A percentile compares a stretch with the other conserved stretches of the same genome.
Conservation (phyloP, 805 yeast genomes). For the Metschnikowia rubicola region DNA sequence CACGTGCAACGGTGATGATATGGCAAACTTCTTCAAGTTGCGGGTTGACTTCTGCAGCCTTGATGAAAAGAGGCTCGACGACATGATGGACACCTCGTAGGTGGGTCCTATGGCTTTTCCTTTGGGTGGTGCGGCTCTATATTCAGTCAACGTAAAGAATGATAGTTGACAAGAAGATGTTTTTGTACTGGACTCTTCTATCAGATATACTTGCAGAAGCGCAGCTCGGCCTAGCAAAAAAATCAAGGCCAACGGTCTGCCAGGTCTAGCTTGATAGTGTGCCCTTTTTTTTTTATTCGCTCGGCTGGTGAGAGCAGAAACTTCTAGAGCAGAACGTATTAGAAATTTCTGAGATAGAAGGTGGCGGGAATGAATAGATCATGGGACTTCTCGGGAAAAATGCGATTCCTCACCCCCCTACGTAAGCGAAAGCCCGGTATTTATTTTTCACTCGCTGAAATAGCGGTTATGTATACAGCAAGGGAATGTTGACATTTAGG, state of each 20-base stretch:
- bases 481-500: neutral
- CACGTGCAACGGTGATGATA: conserved; percentile 2
- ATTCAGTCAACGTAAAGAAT: neutral
- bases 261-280: too few species aligned
- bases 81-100: neutral
- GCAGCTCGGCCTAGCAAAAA: neutral
- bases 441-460: neutral
- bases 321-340: too few species aligned
- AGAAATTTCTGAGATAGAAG: too few species aligned
- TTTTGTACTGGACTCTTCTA: too few species aligned
- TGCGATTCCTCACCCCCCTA: too few species aligned
- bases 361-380: too few species aligned
- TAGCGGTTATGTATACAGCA: neutral
- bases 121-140: too few species aligned
- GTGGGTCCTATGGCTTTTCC: neutral
- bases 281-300: too few species aligned
- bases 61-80: conserved; percentile 5
- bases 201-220: neutral
- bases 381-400: too few species aligned
- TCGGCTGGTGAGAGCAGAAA: too few species aligned
- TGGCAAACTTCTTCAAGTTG: conserved; percentile 3
- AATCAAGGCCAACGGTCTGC: neutral
- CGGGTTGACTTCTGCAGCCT: neutral
- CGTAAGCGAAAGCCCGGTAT: neutral
- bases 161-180: neutral